phyloP scores from a whole-genome alignment of 2,329 filamentous ascomycete genomes.

The Hypomyces rosellus region DNA sequence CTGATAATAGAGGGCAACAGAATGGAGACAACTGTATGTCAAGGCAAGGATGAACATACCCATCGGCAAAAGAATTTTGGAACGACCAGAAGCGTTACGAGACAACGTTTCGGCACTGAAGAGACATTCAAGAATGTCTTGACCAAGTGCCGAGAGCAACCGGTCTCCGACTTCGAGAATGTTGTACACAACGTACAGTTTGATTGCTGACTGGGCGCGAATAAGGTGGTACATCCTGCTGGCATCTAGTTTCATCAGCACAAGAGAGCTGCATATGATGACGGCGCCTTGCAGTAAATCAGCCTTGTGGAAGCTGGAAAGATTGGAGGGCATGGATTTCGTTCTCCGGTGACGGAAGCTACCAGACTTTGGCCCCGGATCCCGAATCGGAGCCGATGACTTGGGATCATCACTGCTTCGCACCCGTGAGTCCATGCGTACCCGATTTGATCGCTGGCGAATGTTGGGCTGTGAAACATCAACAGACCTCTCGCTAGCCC shows the following conservation, averaged over 20 bases:
- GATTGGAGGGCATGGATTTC: conserved; percentile 76
- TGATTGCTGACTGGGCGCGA: conserved; percentile 91
- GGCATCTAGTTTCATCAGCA: conserved; percentile 86
- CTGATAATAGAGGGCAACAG: conserved; percentile 88
- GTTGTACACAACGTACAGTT: conserved; percentile 98
- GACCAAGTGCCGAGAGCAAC: conserved; percentile 81
- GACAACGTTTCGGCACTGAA: conserved; percentile 92
- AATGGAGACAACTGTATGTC: conserved; percentile 80
- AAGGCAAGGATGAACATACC: conserved; percentile 87
- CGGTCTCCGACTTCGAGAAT: conserved; percentile 90
- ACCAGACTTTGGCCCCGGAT: conserved; percentile 26
- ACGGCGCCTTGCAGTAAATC: conserved; percentile 87
- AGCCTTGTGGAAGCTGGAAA: conserved; percentile 87
- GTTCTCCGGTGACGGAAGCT: conserved; percentile 60
- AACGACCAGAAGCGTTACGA: conserved; percentile 78
- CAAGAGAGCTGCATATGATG: conserved; percentile 76
- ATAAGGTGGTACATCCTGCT: conserved; percentile 98
- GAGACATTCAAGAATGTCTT: conserved; percentile 92
- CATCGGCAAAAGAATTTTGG: conserved; percentile 81
- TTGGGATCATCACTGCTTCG: conserved; percentile 6
- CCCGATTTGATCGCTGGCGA: conserved; percentile 3
- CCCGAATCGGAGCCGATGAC: conserved; percentile 16
- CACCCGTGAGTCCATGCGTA: conserved; percentile 3
- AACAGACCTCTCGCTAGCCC: conserved; percentile 21
- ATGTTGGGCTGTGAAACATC: conserved; percentile 12